Evolutionary conservation across 352 stramenopile genomes (phyloP).

Genomic region (Pythium phragmiticola): DNA sequence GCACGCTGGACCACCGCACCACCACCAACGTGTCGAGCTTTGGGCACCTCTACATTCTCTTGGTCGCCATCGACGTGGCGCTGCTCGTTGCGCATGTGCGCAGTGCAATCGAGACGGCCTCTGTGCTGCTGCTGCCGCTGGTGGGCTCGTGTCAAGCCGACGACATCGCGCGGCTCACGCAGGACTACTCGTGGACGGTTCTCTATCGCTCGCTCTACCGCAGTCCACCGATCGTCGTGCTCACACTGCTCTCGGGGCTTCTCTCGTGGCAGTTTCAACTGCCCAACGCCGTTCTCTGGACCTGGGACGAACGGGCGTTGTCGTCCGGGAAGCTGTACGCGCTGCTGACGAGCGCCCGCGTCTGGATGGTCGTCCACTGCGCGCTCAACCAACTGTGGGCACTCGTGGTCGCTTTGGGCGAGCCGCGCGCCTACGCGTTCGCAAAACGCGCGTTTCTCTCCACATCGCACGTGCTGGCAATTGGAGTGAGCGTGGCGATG

Average conservation of each 20-base stretch:
- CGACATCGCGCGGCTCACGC: slow-evolving; percentile 10
- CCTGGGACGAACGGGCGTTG: slow-evolving; percentile 29
- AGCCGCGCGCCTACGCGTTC: slow-evolving; percentile 44
- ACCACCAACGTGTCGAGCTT: slow-evolving; percentile 53
- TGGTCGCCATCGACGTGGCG: slow-evolving; percentile 40
- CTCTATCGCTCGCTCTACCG: slow-evolving; percentile 59
- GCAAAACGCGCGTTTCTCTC: slow-evolving; percentile 41
- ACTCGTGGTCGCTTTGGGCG: slow-evolving; percentile 27
- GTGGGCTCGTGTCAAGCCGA: slow-evolving; percentile 28
- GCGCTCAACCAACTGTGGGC: slow-evolving; percentile 41
- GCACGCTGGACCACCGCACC: slow-evolving; percentile 28
- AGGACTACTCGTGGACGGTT: slow-evolving; percentile 39
- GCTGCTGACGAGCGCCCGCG: slow-evolving; percentile 35
- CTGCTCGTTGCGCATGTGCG: slow-evolving; percentile 33
- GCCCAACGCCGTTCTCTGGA: slow-evolving; percentile 48
- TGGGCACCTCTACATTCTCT: slow-evolving; percentile 48
- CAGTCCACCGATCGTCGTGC: slow-evolving; percentile 34
- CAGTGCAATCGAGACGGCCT: slow-evolving; percentile 35
- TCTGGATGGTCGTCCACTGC: slow-evolving; percentile 54
- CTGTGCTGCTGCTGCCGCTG: slow-evolving; percentile 33
- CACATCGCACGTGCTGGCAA: slow-evolving; percentile 35
- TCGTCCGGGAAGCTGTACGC: slow-evolving; percentile 23
- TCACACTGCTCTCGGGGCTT: slow-evolving; percentile 42
- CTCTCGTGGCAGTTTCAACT: slow-evolving; percentile 54
- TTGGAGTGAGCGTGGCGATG: slow-evolving; percentile 29